phyloP scores from a whole-genome alignment of 441 rosid species.

The Adansonia madagascariensis region DNA sequence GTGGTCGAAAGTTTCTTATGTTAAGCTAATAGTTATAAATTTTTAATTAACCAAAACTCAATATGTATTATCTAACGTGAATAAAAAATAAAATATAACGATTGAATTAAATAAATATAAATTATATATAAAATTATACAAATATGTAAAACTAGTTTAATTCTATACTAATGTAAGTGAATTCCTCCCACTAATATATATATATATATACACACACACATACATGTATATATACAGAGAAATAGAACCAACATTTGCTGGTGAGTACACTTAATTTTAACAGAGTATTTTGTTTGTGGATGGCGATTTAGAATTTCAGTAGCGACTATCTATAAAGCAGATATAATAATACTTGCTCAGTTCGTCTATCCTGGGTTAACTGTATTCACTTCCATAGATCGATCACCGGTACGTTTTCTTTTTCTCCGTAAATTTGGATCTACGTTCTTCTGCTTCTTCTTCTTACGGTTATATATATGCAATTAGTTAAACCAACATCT shows the following conservation, averaged over 20 bases:
- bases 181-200: background rate
- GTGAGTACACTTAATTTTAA: slow-evolving; percentile 14
- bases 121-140: too few relatives aligned
- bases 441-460: background rate
- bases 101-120: too few relatives aligned
- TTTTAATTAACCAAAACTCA: too few relatives aligned
- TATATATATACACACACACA: too few relatives aligned
- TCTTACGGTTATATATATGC: background rate
- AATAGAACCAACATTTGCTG: background rate
- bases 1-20: too few relatives aligned
- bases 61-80: too few relatives aligned
- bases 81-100: too few relatives aligned
- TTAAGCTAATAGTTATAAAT: too few relatives aligned
- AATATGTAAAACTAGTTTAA: too few relatives aligned
- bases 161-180: too few relatives aligned
- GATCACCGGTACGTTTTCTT: slow-evolving; percentile 14
- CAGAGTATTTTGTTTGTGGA: slow-evolving; percentile 1
- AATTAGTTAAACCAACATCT: background rate
- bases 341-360: background rate
- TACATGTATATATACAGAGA: too few relatives aligned
- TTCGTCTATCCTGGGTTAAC: background rate
- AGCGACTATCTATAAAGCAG: slow-evolving; percentile 14
- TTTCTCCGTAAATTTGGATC: background rate
- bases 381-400: background rate
- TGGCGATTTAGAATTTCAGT: background rate